phyloP scores from a whole-genome alignment of 2,329 filamentous ascomycete genomes.

The Cladorrhinum sp. region DNA sequence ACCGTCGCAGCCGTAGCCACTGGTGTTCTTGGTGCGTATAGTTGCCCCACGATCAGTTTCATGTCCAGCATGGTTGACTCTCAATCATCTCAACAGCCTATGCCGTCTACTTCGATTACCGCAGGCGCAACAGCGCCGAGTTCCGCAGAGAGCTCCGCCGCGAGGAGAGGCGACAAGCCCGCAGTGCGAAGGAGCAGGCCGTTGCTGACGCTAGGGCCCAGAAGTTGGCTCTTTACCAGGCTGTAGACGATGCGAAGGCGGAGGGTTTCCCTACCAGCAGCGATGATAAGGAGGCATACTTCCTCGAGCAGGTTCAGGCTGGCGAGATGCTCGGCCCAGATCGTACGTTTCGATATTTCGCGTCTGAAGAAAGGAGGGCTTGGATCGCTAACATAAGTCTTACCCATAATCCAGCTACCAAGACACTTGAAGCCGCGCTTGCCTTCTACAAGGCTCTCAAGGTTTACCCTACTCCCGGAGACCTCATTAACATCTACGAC shows the following conservation, averaged over 20 bases:
- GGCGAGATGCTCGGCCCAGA: constrained; percentile 82
- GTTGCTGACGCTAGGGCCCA: constrained; percentile 63
- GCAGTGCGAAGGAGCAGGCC: constrained; percentile 69
- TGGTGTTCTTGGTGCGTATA: constrained; percentile 54
- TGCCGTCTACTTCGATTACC: constrained; percentile 66
- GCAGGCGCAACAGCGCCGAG: constrained; percentile 60
- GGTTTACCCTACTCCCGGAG: constrained; percentile 91
- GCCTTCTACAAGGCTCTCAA: constrained; percentile 99
- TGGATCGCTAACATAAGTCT: neutral
- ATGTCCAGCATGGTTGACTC: constrained; percentile 5
- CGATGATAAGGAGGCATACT: constrained; percentile 93
- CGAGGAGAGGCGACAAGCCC: constrained; percentile 70
- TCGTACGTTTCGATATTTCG: constrained; percentile 53
- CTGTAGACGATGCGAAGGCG: constrained; percentile 77
- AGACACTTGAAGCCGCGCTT: constrained; percentile 78
- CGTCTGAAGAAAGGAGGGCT: neutral
- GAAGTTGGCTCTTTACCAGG: constrained; percentile 69
- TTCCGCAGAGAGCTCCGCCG: constrained; percentile 68
- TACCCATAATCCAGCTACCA: constrained; percentile 54
- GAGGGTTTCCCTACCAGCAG: constrained; percentile 88
- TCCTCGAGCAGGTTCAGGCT: constrained; percentile 90
- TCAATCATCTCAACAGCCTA: constrained; percentile 47
- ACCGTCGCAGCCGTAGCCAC: constrained; percentile 60
- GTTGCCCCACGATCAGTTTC: constrained; percentile 1
- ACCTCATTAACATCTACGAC: constrained; percentile 95